Evolutionary conservation across 768 basidiomycete genomes (phyloP), one percentile per base, ranked within the genome.

Genomic region (Suillus subaureus): DNA sequence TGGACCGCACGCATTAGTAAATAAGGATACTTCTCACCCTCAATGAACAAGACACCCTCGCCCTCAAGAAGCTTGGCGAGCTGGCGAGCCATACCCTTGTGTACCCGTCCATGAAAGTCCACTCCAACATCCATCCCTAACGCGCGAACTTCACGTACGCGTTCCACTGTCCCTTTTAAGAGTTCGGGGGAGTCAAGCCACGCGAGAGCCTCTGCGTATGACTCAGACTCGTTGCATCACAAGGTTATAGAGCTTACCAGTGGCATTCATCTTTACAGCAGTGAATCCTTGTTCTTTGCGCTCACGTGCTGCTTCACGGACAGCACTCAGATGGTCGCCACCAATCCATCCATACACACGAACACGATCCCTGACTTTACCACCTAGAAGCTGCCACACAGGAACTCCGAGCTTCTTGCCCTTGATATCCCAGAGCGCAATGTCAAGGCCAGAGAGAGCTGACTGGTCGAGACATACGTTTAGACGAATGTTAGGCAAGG

Each of bases 371-470:
- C 89, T 82, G 23, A 90, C 87, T 72, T 86, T 87, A 6, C 90
- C 90, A 9, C 89, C 91, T 7, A 90, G 81, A 1, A 92, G 79
- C 74, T 89, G 83, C 83, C 85, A 89, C 1, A 90, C 77, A 0
- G 83, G 84, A 12, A 84, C 89, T 40, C 88, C 88, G 2, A 91
- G 82, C 40, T 85, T 87, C 77, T 90, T 90, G n/a, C 91, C 91
- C 69, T 91, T 91, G 76, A 92, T 89, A 70, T 91, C 90, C 90
- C 90, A 84, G 1, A 92, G 78, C 1, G 89, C 88, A 65, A 91
- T 91, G 73, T 90, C 88, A 37, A 91, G 74, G 0, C 88, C 87
- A 2, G 86, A 84, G 12, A 85, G 74, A 11, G 83, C 85, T 35
- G 83, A 85, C 83, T 85, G 15, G 3, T 39, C 7, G 12, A 21